Conservation (phyloP, 257 asterid species). For the Scutellaria galericulata region DNA sequence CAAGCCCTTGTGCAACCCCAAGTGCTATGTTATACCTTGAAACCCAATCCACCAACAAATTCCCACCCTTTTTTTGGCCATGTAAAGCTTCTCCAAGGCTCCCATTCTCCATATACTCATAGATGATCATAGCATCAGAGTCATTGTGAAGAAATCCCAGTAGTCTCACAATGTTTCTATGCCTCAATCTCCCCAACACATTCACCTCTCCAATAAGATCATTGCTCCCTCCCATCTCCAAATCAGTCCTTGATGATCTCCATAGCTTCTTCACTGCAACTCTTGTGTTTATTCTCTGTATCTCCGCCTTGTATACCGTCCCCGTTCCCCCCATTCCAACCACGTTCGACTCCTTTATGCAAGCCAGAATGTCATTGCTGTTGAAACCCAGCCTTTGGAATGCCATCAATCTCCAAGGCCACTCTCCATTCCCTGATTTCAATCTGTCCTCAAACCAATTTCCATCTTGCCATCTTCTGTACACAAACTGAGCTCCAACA, state of each 20-base stretch:
- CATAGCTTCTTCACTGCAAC: conserved; percentile 83
- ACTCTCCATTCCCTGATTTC: conserved; percentile 37
- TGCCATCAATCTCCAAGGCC: conserved; percentile 87
- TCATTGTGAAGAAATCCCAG: conserved; percentile 52
- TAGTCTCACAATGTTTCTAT: conserved; percentile 57
- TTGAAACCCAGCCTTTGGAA: conserved; percentile 80
- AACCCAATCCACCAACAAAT: conserved; percentile 49
- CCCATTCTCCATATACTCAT: conserved; percentile 62
- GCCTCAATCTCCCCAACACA: conserved; percentile 58
- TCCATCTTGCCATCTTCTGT: conserved; percentile 58
- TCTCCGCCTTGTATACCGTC: conserved; percentile 71
- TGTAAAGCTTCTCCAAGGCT: conserved; percentile 57
- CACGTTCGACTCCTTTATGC: conserved; percentile 70
- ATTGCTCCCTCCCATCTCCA: conserved; percentile 58
- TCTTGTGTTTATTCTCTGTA: conserved; percentile 47
- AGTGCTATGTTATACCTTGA: conserved; percentile 55
- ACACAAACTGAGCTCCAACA: conserved; percentile 47
- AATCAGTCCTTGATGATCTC: conserved; percentile 55
- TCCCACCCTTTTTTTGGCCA: conserved; percentile 27
- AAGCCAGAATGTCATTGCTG: conserved; percentile 60
- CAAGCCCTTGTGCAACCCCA: conserved; percentile 65
- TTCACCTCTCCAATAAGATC: conserved; percentile 75
- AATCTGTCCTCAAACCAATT: conserved; percentile 56
- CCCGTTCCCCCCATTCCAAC: conserved; percentile 89
- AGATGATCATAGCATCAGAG: conserved; percentile 49